Evolutionary conservation across 23 red algal species (phyloP).

Genomic region (Gracilariopsis chorda): DNA sequence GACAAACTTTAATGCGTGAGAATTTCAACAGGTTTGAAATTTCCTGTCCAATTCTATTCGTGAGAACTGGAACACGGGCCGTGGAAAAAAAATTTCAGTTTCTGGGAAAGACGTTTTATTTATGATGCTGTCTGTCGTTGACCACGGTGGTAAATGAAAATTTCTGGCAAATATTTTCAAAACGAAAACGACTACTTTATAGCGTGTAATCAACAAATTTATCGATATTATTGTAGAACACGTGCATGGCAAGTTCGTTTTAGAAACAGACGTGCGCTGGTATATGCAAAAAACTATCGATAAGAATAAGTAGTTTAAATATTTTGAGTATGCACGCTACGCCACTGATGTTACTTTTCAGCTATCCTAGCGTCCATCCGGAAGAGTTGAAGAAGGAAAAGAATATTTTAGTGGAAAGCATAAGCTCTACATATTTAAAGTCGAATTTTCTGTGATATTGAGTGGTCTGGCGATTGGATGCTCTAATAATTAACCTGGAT

Average conservation of each 20-base stretch:
- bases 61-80: background rate
- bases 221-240: background rate
- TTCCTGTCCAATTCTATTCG: background rate
- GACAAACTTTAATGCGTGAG: background rate
- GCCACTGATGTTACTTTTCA: constrained; percentile 14
- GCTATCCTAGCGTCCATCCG: background rate
- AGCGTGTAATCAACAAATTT: background rate
- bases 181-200: background rate
- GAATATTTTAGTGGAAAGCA: constrained; percentile 16
- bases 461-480: background rate
- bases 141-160: constrained; percentile 5
- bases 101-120: background rate
- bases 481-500: background rate
- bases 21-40: background rate
- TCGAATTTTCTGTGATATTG: background rate
- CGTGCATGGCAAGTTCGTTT: background rate
- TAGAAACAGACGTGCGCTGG: background rate
- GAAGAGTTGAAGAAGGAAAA: background rate
- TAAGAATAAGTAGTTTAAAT: background rate
- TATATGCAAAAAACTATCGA: background rate
- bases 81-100: background rate
- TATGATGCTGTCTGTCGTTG: background rate
- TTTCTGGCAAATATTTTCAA: background rate
- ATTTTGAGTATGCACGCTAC: background rate
- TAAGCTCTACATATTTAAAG: background rate